A percentile compares a stretch with the other conserved stretches of the same genome.
phyloP scores from a whole-genome alignment of 495 filamentous ascomycete species.

The Podospora tetraspora region DNA sequence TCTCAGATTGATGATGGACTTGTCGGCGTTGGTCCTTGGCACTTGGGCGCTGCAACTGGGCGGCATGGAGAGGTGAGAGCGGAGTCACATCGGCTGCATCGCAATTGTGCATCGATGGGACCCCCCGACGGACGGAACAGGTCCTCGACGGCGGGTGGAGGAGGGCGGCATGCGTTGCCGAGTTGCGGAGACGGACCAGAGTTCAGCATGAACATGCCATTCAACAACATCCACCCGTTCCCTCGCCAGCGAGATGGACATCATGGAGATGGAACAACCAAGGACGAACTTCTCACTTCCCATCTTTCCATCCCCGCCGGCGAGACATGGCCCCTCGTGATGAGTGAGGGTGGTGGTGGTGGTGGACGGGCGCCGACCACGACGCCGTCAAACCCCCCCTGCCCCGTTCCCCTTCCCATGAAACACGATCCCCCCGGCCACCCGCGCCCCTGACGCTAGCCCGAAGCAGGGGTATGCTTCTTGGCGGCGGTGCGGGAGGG shows the following conservation, averaged over 20 bases:
- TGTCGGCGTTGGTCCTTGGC: neutral
- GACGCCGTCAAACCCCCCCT: slow-evolving; percentile 19
- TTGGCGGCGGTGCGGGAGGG: neutral
- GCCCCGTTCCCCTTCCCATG: slow-evolving; percentile 12
- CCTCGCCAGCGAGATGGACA: neutral
- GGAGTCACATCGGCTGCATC: slow-evolving; percentile 1
- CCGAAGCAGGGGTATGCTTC: slow-evolving; percentile 3
- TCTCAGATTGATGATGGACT: neutral
- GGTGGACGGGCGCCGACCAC: neutral
- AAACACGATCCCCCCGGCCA: slow-evolving; percentile 15
- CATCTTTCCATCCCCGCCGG: neutral
- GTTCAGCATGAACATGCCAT: neutral
- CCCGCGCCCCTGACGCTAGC: slow-evolving; percentile 14
- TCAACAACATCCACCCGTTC: neutral
- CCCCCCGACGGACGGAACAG: neutral
- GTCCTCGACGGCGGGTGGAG: neutral
- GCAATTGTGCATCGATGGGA: slow-evolving; percentile 2
- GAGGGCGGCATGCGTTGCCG: neutral
- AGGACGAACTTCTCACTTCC: neutral
- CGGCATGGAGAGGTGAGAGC: neutral
- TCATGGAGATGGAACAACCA: neutral
- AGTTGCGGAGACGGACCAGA: neutral
- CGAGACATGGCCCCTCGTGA: neutral
- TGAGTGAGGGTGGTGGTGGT: slow-evolving; percentile 1
- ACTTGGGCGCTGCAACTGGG: neutral